phyloP scores from a whole-genome alignment of 768 basidiomycete genomes.

The Filobasidium floriforme region DNA sequence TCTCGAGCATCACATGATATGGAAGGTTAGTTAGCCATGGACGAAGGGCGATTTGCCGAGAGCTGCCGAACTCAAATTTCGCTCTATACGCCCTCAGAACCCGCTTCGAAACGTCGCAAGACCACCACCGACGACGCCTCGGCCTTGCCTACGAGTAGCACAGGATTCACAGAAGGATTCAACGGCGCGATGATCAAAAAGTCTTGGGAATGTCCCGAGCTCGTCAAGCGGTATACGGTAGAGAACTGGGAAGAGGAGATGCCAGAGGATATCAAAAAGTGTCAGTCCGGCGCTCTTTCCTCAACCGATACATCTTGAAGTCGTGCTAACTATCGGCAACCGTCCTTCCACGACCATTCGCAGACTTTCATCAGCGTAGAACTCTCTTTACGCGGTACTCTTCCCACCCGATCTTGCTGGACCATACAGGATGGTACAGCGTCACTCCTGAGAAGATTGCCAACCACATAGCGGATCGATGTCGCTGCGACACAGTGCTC shows the following conservation, averaged over 20 bases:
- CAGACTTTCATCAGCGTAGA: constrained; percentile 55
- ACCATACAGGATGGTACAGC: constrained; percentile 91
- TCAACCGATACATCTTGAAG: not conserved
- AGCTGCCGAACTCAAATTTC: not conserved
- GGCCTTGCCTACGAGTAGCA: not conserved
- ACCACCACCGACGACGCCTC: not conserved
- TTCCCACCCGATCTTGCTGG: constrained; percentile 72
- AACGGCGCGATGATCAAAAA: not conserved
- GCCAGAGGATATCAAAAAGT: constrained; percentile 72
- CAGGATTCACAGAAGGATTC: not conserved
- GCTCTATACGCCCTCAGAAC: not conserved
- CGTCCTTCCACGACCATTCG: too few relatives aligned
- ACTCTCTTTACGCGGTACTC: constrained; percentile 71
- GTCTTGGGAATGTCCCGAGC: constrained; percentile 57
- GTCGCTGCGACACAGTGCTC: constrained; percentile 46
- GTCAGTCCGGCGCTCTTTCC: constrained; percentile 49
- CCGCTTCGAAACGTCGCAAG: not conserved
- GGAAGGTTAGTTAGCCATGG: not conserved
- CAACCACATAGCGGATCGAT: constrained; percentile 82
- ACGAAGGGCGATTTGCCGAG: not conserved
- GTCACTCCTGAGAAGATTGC: constrained; percentile 93
- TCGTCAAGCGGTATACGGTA: constrained; percentile 65
- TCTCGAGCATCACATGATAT: not conserved
- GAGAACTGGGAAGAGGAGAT: constrained; percentile 52
- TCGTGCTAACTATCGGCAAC: too few relatives aligned